phyloP scores from a whole-genome alignment of 805 yeast genomes.

The Barnettozyma botsteinii region DNA sequence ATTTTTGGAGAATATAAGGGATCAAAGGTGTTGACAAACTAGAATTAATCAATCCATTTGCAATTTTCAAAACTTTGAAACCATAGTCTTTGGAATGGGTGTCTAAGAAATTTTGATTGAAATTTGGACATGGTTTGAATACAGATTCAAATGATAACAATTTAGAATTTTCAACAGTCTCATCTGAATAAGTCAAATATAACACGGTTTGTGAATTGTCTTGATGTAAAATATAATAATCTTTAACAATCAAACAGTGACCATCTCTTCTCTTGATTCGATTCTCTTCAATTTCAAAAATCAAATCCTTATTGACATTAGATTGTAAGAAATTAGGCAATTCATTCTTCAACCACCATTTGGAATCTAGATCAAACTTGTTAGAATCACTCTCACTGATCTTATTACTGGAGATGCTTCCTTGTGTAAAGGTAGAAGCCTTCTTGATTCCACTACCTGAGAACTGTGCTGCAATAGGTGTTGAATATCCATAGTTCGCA shows the following conservation, averaged over 20 bases:
- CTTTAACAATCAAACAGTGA: constrained; percentile 42
- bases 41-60: constrained; percentile 31
- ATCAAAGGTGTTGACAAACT: constrained; percentile 26
- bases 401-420: constrained; percentile 1
- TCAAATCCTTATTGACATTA: constrained; percentile 42
- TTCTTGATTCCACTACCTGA: constrained; percentile 10
- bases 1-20: constrained; percentile 30
- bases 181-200: constrained; percentile 46
- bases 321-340: constrained; percentile 48
- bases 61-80: constrained; percentile 38
- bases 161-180: constrained; percentile 1
- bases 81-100: constrained; percentile 49
- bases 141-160: constrained; percentile 29
- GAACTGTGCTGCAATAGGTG: constrained; percentile 6
- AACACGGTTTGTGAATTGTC: constrained; percentile 66
- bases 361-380: constrained; percentile 28
- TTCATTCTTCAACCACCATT: constrained; percentile 63
- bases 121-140: constrained; percentile 38
- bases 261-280: constrained; percentile 52
- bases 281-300: constrained; percentile 62
- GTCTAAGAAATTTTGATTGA: constrained; percentile 44
- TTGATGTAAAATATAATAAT: constrained; percentile 64
- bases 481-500: constrained; percentile 4
- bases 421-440: constrained; percentile 18
- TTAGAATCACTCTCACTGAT: background rate